These are phyloP conservation scores for Phytopythium cucurbitacearum DNA, from an alignment of 352 stramenopile species.

Conservation along the genomic window DNA sequence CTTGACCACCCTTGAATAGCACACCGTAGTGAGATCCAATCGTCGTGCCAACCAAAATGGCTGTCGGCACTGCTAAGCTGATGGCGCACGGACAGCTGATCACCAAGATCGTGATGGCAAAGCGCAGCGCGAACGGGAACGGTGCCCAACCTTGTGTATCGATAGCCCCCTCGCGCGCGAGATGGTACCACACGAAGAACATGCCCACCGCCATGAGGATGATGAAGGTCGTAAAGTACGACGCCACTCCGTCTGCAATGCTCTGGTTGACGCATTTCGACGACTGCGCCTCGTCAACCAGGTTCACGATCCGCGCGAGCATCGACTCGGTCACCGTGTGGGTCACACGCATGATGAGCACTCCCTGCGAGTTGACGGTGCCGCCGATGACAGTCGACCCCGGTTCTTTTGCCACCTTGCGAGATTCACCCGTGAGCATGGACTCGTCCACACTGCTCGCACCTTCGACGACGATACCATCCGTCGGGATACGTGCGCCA, in stretches of 20 bases:
- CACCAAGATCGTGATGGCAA: constrained; percentile 74
- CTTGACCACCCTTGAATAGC: constrained; percentile 74
- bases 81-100: constrained; percentile 80
- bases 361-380: constrained; percentile 66
- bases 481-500: constrained; percentile 62
- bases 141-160: constrained; percentile 49
- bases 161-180: constrained; percentile 34
- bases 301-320: constrained; percentile 64
- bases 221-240: constrained; percentile 77
- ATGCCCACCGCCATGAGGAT: constrained; percentile 51
- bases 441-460: constrained; percentile 70
- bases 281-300: constrained; percentile 72
- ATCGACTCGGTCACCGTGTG: constrained; percentile 75
- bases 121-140: constrained; percentile 70
- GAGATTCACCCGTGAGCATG: constrained; percentile 71
- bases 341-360: constrained; percentile 63
- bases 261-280: constrained; percentile 59
- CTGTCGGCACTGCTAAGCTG: constrained; percentile 68
- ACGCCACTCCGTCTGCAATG: constrained; percentile 56
- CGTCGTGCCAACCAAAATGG: constrained; percentile 75
- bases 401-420: constrained; percentile 59
- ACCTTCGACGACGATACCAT: constrained; percentile 64
- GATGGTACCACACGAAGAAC: constrained; percentile 72
- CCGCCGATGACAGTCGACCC: constrained; percentile 62
- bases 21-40: constrained; percentile 77